These are phyloP conservation scores for Amanita brunnescens DNA, from an alignment of 768 basidiomycete genomes.

Conservation along the genomic window DNA sequence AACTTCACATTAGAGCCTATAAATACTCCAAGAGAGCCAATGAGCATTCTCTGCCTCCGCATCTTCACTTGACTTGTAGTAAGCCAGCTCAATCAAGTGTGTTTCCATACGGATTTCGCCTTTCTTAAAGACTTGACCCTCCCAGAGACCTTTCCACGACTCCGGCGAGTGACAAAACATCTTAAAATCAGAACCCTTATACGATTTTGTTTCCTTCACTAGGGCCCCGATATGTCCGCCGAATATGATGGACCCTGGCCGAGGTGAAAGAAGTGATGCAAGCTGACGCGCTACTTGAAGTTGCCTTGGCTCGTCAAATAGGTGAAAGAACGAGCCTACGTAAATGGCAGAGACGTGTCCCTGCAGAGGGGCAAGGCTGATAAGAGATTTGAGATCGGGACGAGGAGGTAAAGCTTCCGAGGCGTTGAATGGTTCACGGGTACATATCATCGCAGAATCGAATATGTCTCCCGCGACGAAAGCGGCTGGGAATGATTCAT, in stretches of 20 bases:
- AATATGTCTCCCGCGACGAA: constrained; percentile 53
- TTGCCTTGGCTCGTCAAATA: constrained; percentile 26
- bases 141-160: constrained; percentile 28
- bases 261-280: constrained; percentile 23
- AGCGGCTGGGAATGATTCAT: constrained; percentile 40
- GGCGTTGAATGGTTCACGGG: constrained; percentile 7
- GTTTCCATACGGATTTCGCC: constrained; percentile 19
- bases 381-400: constrained; percentile 12
- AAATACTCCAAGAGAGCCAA: constrained; percentile 13
- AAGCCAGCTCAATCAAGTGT: constrained; percentile 17
- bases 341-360: constrained; percentile 41
- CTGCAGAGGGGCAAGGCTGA: constrained; percentile 22
- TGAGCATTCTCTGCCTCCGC: not conserved
- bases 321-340: constrained; percentile 27
- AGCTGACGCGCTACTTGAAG: constrained; percentile 21
- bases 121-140: constrained; percentile 23
- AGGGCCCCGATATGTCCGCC: constrained; percentile 27
- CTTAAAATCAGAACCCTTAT: constrained; percentile 1
- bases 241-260: constrained; percentile 25
- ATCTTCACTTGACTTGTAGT: constrained; percentile 24
- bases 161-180: constrained; percentile 33
- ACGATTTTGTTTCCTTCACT: constrained; percentile 21
- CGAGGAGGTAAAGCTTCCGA: not conserved
- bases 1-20: constrained; percentile 4
- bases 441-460: constrained; percentile 33